Conservation (phyloP, 768 basidiomycete genomes). For the Jaapia argillacea region DNA sequence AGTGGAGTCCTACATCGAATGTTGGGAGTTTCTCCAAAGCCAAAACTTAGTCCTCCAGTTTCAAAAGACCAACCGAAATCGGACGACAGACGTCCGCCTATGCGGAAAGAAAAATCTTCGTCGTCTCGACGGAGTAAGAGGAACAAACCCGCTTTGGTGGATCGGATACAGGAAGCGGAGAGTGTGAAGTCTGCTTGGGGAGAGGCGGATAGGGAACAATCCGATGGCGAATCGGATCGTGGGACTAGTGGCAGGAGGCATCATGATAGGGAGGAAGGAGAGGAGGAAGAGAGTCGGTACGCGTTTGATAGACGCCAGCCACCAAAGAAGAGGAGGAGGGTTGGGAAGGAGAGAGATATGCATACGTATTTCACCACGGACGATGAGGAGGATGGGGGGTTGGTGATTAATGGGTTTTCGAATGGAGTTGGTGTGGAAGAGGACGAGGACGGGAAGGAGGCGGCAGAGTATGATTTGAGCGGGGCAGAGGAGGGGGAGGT, state of each 20-base stretch:
- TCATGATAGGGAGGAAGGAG: slow-evolving; percentile 19
- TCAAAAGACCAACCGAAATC: neutral
- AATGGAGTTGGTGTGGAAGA: slow-evolving; percentile 30
- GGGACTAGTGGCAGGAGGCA: slow-evolving; percentile 1
- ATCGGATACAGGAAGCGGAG: slow-evolving; percentile 9
- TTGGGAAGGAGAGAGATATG: slow-evolving; percentile 25
- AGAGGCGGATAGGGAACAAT: slow-evolving; percentile 14
- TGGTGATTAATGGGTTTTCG: slow-evolving; percentile 41
- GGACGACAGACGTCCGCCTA: neutral
- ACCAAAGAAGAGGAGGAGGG: slow-evolving; percentile 35
- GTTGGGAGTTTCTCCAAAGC: slow-evolving; percentile 30
- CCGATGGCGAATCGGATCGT: slow-evolving; percentile 11
- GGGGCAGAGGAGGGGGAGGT: slow-evolving; percentile 17
- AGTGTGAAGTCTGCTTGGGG: slow-evolving; percentile 29
- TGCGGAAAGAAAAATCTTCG: neutral
- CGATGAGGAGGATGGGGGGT: slow-evolving; percentile 29
- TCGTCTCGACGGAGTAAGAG: slow-evolving; percentile 5
- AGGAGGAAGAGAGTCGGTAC: slow-evolving; percentile 44
- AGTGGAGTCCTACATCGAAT: slow-evolving; percentile 46
- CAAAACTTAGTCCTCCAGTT: neutral
- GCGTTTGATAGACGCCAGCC: slow-evolving; percentile 26
- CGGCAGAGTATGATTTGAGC: slow-evolving; percentile 17
- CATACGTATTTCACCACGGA: slow-evolving; percentile 42
- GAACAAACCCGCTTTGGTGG: slow-evolving; percentile 1
- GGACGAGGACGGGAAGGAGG: slow-evolving; percentile 2